Base-by-base conservation (phyloP, 169 alveolate genomes). In the Nephromyces sp. region DNA sequence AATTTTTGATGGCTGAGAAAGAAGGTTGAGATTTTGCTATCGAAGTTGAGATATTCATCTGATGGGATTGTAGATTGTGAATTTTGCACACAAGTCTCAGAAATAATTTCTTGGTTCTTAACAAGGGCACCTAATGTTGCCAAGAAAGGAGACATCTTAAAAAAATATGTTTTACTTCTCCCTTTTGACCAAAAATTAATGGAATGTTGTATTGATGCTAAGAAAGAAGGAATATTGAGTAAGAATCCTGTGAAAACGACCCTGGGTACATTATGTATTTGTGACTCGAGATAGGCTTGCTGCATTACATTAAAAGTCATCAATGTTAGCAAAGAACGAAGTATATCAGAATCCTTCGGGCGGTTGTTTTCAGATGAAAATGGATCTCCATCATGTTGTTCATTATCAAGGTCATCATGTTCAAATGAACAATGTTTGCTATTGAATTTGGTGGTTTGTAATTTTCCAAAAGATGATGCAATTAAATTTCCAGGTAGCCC, bases 381-480 rank as follows among this genome's bases (percentile, higher is more conserved):
- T n/a, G n/a, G n/a, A n/a, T n/a, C n/a, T n/a, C n/a, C n/a, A n/a
- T n/a, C n/a, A n/a, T n/a, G n/a, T n/a, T n/a, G n/a, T n/a, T n/a
- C n/a, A n/a, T n/a, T n/a, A 15, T 15, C n/a, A 15, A 43, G 57
- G 15, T 15, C 15, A 15, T 43, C 57, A 15, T 15, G 15, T 15
- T 43, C 57, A 15, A 43, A 15, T 15, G 57, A 43, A 15, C 57
- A 15, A 15, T 43, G 57, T 15, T 15, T 43, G 57, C 15, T 15
- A 15, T 15, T 43, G 57, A 43, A 43, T 43, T 15, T n/a, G n/a
- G n/a, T 15, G 25, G 57, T 43, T 43, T 43, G 82, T 8, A 69
- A 25, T 66, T 76, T 76, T 33, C 82, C 82, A 21, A 76, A 68
- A 24, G 78, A 57, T n/a, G 79, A 52, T n/a, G 83, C 83, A 25